Evolutionary conservation across 495 filamentous ascomycete species (phyloP), one percentile per base, ranked within the genome.

Genomic region (Aspergillus coremiiformis): DNA sequence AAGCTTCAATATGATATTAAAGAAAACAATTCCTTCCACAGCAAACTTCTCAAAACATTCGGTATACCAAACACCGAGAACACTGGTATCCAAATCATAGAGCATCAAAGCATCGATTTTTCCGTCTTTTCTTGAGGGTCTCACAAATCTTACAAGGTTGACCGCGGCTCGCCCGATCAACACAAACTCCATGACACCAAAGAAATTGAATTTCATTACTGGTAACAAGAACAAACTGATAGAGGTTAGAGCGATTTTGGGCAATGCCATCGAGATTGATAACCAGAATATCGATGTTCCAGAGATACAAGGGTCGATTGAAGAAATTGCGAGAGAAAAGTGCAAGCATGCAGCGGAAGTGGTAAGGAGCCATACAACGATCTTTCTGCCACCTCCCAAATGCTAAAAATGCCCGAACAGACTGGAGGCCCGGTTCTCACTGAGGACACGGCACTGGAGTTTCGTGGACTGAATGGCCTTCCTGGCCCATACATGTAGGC

Each of bases 401-500:
- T 43, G 24, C 51, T 65, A 44, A 69, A 42, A 46, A 33, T 11
- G 6, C 5, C 5, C 4, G 23, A 32, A 24, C 48, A 95, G 90
- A 67, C 93, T 44, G 66, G 81, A 54, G 93, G 91, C 0, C 90
- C 93, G 14, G 94, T 95, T 29, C 76, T 99, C 46, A 92, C 94
- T 19, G 93, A 99, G 66, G 93, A 99, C 71, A 97, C 93, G 11
- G 89, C 86, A 60, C 76, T 99, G 23, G 91, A 89, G 71, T 99
- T 97, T 69, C 83, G 87, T 62, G 90, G 90, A 9, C 73, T 96
- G 44, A 81, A 87, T 54, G 90, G 88, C 11, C 74, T 99, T 33
- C 93, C 93, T n/a, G 93, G 93, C 2, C 90, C 93, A 23, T 99
- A 99, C 66, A 91, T 99, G 92, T 96, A 74, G 41, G 81, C 67